Evolutionary conservation across 495 filamentous ascomycete genomes (phyloP).

Genomic region (Hypoxylon trugodes): DNA sequence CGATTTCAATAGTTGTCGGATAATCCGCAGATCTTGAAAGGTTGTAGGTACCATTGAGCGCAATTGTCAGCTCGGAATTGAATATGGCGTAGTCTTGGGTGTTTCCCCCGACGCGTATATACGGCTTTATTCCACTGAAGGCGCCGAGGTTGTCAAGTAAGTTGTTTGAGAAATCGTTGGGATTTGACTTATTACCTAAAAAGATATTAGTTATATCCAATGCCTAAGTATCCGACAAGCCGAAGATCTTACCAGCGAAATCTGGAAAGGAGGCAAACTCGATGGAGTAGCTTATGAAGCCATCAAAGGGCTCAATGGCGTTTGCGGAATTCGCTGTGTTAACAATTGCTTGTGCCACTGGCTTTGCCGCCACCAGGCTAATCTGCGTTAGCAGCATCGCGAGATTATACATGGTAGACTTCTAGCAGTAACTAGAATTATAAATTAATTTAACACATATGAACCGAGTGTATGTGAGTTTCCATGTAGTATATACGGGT

Average conservation of each 20-base stretch:
- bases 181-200: conserved; percentile 56
- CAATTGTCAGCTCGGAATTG: conserved; percentile 60
- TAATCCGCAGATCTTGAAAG: conserved; percentile 63
- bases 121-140: conserved; percentile 61
- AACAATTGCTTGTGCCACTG: conserved; percentile 8
- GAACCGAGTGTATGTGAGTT: background rate
- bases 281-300: conserved; percentile 68
- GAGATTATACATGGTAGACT: conserved; percentile 21
- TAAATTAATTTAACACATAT: background rate
- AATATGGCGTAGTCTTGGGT: conserved; percentile 71
- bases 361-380: conserved; percentile 28
- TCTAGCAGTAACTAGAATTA: background rate
- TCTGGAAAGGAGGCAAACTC: conserved; percentile 70
- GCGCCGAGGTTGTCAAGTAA: conserved; percentile 61
- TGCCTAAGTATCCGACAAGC: background rate
- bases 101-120: conserved; percentile 68
- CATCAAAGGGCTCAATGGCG: conserved; percentile 55
- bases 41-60: conserved; percentile 63
- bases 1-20: conserved; percentile 67
- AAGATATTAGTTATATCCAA: background rate
- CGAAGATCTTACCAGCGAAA: conserved; percentile 58
- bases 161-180: conserved; percentile 67
- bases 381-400: conserved; percentile 24
- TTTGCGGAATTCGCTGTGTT: conserved; percentile 26
- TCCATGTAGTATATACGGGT: too few species aligned